Evolutionary conservation across 352 stramenopile species (phyloP), one percentile per base, ranked within the genome.

Genomic region (Hyaloperonospora brassicae): DNA sequence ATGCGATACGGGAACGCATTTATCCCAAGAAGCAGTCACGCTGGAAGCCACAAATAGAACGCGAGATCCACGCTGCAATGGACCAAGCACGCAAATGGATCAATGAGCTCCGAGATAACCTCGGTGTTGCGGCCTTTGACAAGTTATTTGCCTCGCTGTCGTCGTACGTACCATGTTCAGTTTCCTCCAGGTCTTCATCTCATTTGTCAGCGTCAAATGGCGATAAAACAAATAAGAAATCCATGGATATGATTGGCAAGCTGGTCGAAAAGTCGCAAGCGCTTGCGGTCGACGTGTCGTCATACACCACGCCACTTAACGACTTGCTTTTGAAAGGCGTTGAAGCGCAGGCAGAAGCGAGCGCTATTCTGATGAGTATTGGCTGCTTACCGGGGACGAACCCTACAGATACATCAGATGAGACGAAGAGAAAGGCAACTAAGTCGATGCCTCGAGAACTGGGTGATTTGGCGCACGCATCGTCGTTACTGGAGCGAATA

Each of bases 1-100:
- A 88, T 52, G 47, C 59, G 1, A 93, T 95, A 53, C 79, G 84
- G 1, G 73, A 82, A 30, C 70, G 69, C 0, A 69, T 95, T 10
- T 70, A 88, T 50, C 59, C 78, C 1, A 87, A 89, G 52, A 89
- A 86, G 27, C 84, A 89, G 45, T 79, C 79, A 22, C 64, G 79
- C 9, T 95, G 84, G 84, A 90, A 93, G 35, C 84, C 84, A 11
- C 78, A 88, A 36, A 68, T 91, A 47, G 84, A 95, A 52, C 72
- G 76, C 27, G 78, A 90, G 47, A 91, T 95, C 25, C 66, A 86
- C 31, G 64, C 73, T 5, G 72, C 73, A 12, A 72, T 93, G 62
- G 76, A 88, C 22, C 71, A 70, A 42, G 68, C 80, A 4, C 76
- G 75, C 5, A 72, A 83, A 47, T 95, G 84, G 84, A 70, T 92